Percentiles rank a stretch among this genome's conserved stretches.
Conservation (phyloP, 331 rosid species). For the Malus hybrid region DNA sequence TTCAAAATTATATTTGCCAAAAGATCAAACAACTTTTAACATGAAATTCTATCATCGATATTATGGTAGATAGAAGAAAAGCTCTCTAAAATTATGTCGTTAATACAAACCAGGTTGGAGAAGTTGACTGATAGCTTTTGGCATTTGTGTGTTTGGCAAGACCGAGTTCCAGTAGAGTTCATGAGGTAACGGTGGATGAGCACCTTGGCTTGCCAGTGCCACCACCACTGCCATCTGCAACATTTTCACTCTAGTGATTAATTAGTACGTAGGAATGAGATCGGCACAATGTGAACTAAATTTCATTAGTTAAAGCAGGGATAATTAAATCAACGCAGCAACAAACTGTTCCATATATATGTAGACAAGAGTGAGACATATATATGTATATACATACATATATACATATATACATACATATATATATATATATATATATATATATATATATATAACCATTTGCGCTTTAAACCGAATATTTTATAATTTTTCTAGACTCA, state of each 20-base stretch:
- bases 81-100: not conserved
- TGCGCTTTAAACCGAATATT: no score
- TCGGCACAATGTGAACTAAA: not conserved
- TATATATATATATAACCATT: no score
- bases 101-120: not conserved
- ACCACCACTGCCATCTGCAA: conserved; percentile 30
- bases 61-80: no score
- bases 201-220: conserved; percentile 36
- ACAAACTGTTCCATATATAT: no score
- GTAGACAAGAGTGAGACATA: no score
- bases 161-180: conserved; percentile 50
- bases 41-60: no score
- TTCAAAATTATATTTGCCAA: not conserved
- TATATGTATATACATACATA: no score
- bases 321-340: no score
- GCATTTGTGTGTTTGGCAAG: conserved; percentile 62
- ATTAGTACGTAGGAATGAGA: not conserved
- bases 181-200: conserved; percentile 28
- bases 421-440: no score
- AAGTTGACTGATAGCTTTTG: conserved; percentile 1
- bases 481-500: not conserved
- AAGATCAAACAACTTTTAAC: not conserved
- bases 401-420: no score
- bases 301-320: not conserved
- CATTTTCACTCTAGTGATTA: not conserved